phyloP scores from a whole-genome alignment of 306 rosid species.

The Myrica gale region DNA sequence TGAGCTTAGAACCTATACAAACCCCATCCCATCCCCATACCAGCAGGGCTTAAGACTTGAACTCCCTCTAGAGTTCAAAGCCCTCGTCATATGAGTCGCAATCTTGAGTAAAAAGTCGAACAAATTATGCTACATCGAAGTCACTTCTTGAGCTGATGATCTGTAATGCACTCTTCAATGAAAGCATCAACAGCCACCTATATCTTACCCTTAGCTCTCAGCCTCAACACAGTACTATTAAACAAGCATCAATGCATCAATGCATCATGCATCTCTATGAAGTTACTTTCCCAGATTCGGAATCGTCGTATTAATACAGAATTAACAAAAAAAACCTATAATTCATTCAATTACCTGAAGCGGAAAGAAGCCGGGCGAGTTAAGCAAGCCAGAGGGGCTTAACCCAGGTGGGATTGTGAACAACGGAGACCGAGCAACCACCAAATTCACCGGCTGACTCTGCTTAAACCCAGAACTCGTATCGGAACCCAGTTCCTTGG shows the following conservation, averaged over 20 bases:
- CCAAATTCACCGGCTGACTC: slow-evolving; percentile 75
- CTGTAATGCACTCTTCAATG: not conserved
- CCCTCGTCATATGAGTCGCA: not conserved
- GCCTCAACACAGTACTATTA: not conserved
- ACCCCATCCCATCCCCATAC: not conserved
- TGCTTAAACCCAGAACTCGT: slow-evolving; percentile 67
- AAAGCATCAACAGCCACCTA: not conserved
- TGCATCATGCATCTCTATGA: not conserved
- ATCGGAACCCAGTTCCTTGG: slow-evolving; percentile 33
- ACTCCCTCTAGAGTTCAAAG: not conserved
- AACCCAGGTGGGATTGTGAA: slow-evolving; percentile 80
- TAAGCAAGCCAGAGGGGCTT: slow-evolving; percentile 90
- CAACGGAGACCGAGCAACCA: slow-evolving; percentile 67
- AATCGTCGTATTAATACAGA: not conserved
- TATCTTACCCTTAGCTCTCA: not conserved
- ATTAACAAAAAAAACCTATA: not conserved
- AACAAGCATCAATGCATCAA: not conserved
- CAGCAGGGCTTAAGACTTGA: not conserved
- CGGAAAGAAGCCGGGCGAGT: slow-evolving; percentile 85
- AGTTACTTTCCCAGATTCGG: not conserved
- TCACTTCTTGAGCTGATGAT: not conserved
- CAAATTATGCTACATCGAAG: no score
- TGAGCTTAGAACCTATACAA: not conserved
- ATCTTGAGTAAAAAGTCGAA: not conserved
- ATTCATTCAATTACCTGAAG: slow-evolving; percentile 62